Evolutionary conservation across 1,284 basidiomycete genomes (phyloP).

Genomic region (Anthracocystis setariae): DNA sequence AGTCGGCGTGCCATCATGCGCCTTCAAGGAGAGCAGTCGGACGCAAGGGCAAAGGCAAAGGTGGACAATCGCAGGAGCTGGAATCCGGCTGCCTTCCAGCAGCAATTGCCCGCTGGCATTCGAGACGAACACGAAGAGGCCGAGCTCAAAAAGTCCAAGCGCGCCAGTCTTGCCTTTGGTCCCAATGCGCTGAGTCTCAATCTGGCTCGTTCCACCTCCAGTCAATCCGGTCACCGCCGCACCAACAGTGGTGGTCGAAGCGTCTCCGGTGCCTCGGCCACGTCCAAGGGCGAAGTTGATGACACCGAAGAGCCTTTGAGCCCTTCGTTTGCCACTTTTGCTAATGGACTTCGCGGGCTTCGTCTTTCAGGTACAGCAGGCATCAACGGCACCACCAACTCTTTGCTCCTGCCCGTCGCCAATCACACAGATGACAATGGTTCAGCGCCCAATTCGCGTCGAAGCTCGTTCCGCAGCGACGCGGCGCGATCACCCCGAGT

Average conservation of each 20-base stretch:
- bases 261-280: conserved; percentile 35
- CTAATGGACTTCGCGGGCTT: conserved; percentile 44
- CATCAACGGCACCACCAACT: conserved; percentile 18
- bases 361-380: conserved; percentile 40
- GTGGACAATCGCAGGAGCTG: conserved; percentile 49
- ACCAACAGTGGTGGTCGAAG: conserved; percentile 48
- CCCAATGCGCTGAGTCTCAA: conserved; percentile 49
- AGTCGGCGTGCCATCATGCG: conserved; percentile 63
- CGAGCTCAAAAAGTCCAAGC: conserved; percentile 51
- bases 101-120: conserved; percentile 7
- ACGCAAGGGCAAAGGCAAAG: conserved; percentile 51
- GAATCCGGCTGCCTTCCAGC: conserved; percentile 29
- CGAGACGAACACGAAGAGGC: conserved; percentile 51
- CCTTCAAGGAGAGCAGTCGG: conserved; percentile 55
- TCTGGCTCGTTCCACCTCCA: conserved; percentile 12
- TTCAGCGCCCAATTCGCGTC: conserved; percentile 43
- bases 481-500: conserved; percentile 30
- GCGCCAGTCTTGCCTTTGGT: conserved; percentile 56
- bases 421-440: conserved; percentile 15
- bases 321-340: conserved; percentile 39
- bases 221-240: conserved; percentile 33
- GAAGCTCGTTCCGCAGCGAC: conserved; percentile 48
- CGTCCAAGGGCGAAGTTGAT: conserved; percentile 32
- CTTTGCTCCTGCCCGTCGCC: conserved; percentile 24
- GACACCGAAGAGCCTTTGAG: conserved; percentile 42